These are phyloP conservation scores for Phytophthora tubulina DNA, from an alignment of 352 stramenopile species.

Conservation along the genomic window DNA sequence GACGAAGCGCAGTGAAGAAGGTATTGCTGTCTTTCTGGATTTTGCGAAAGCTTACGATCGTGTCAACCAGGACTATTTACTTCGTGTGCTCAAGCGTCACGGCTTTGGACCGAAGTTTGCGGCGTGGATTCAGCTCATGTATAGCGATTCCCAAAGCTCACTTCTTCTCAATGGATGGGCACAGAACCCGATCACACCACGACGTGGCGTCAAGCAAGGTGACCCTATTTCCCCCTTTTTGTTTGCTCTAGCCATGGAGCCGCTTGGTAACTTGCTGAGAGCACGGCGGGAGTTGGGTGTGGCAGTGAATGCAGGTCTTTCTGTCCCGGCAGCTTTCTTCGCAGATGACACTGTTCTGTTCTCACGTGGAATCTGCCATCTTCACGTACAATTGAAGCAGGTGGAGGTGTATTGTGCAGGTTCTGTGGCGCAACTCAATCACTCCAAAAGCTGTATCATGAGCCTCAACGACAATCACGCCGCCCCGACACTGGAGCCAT, in stretches of 20 bases:
- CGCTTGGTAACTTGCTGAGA: background rate
- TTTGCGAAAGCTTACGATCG: slow-evolving; percentile 17
- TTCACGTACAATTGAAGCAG: background rate
- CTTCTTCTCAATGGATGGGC: slow-evolving; percentile 11
- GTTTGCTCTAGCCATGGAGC: background rate
- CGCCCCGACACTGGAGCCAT: background rate
- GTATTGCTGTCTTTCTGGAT: slow-evolving; percentile 6
- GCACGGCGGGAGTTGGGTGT: background rate
- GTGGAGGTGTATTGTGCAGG: background rate
- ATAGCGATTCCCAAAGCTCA: background rate
- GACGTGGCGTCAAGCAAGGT: background rate
- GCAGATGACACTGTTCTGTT: slow-evolving; percentile 14
- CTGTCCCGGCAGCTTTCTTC: background rate
- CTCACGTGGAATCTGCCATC: background rate
- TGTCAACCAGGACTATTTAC: background rate
- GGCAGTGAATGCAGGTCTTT: background rate
- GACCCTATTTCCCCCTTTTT: background rate
- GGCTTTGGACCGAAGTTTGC: background rate
- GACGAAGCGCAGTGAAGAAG: background rate
- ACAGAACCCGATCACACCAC: background rate
- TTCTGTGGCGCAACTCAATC: slow-evolving; percentile 10
- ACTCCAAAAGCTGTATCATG: slow-evolving; percentile 6
- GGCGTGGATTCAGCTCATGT: slow-evolving; percentile 9
- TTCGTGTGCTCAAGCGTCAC: slow-evolving; percentile 3
- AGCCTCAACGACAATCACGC: background rate